A percentile compares a stretch with the other conserved stretches of the same genome.
Conservation (phyloP, 2,329 filamentous ascomycete genomes). For the Claviceps sp. region DNA sequence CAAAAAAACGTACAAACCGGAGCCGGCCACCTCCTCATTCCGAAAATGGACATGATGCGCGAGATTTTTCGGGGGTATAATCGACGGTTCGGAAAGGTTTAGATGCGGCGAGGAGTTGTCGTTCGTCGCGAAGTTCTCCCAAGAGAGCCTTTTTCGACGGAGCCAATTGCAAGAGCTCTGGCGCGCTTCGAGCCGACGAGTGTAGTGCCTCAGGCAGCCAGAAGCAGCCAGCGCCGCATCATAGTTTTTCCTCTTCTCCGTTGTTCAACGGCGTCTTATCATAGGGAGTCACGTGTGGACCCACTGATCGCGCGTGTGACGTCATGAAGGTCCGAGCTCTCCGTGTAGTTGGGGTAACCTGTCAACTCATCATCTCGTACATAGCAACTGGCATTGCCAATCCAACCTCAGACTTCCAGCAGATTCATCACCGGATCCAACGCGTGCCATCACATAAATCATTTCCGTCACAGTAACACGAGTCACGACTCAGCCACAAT, state of each 20-base stretch:
- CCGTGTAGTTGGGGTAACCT: neutral
- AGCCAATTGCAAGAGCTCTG: constrained; percentile 15
- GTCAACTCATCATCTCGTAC: no score
- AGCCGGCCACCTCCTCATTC: constrained; percentile 69
- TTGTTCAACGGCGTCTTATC: no score
- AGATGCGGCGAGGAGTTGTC: neutral
- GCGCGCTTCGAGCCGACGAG: constrained; percentile 17
- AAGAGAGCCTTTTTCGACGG: constrained; percentile 27
- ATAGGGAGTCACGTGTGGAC: neutral
- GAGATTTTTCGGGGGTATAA: constrained; percentile 20
- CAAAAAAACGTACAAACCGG: constrained; percentile 59
- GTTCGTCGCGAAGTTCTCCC: constrained; percentile 11
- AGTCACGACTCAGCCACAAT: neutral
- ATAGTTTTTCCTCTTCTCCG: neutral
- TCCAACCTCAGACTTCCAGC: no score
- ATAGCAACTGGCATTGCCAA: neutral
- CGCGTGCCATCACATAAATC: neutral
- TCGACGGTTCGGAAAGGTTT: constrained; percentile 21
- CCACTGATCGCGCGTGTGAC: constrained; percentile 3
- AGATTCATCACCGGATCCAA: no score
- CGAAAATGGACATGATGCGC: constrained; percentile 62
- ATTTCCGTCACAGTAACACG: constrained; percentile 4
- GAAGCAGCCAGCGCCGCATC: neutral
- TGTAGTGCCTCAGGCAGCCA: constrained; percentile 16
- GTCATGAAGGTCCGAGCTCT: constrained; percentile 6